A percentile compares a stretch with the other conserved stretches of the same genome.
Evolutionary conservation across 73 alveolate species (phyloP).

Genomic region (Blepharisma stoltei): DNA sequence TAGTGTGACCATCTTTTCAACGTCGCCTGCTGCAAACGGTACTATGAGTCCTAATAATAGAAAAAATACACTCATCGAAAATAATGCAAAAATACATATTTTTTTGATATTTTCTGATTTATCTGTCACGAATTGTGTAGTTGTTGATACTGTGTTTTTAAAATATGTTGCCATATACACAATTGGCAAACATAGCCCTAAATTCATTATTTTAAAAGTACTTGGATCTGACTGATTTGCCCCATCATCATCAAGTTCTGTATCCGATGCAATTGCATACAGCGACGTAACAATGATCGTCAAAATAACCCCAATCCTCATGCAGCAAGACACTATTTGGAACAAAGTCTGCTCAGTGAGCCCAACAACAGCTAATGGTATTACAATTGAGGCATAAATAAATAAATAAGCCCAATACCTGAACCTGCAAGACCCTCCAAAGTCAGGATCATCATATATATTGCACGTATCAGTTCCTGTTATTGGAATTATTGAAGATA

Average conservation of each 20-base stretch:
- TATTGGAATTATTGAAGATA: not conserved
- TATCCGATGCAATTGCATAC: not conserved
- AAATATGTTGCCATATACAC: not conserved
- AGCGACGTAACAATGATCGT: not conserved
- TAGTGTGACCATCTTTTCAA: not conserved
- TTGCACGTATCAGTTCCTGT: slow-evolving; percentile 7
- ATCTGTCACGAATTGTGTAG: not conserved
- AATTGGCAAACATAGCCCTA: not conserved
- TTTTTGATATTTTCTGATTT: not conserved
- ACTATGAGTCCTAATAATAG: not conserved
- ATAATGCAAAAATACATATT: not conserved
- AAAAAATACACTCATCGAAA: not conserved
- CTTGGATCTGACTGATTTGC: not conserved
- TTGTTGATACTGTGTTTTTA: slow-evolving; percentile 8
- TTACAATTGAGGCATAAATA: not conserved
- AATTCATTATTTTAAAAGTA: not conserved
- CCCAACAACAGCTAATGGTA: not conserved
- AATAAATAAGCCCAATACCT: not conserved
- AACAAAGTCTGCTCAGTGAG: not conserved
- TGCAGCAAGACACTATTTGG: not conserved
- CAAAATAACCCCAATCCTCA: not conserved
- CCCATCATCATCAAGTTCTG: slow-evolving; percentile 18
- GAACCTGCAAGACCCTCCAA: not conserved
- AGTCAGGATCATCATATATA: not conserved
- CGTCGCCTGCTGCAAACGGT: not conserved